Conservation (phyloP, 768 basidiomycete genomes). For the Leccinellum rugosiceps region DNA sequence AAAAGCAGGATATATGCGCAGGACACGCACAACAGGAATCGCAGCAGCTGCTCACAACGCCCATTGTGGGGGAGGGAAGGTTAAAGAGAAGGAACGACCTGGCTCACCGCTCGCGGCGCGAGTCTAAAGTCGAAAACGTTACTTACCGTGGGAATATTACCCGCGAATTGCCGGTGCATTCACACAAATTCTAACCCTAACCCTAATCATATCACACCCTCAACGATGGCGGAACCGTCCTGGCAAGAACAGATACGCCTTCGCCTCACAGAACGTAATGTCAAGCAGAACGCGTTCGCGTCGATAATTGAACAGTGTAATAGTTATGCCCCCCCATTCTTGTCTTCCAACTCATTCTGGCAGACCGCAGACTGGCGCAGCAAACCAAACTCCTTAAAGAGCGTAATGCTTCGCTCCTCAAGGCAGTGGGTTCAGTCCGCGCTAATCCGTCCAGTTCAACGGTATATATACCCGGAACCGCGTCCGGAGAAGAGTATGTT, state of each 20-base stretch:
- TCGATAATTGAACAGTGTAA: conserved; percentile 91
- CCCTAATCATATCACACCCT: conserved; percentile 10
- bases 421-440: conserved; percentile 76
- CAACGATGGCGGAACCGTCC: conserved; percentile 73
- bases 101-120: conserved; percentile 9
- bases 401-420: conserved; percentile 83
- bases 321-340: conserved; percentile 23
- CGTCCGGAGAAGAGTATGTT: conserved; percentile 66
- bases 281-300: conserved; percentile 74
- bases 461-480: conserved; percentile 53
- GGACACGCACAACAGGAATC: conserved; percentile 70
- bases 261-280: conserved; percentile 80
- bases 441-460: conserved; percentile 59
- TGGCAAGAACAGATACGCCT: conserved; percentile 83
- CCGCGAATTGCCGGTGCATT: conserved; percentile 20
- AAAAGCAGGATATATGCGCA: conserved; percentile 6
- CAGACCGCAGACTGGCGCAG: conserved; percentile 89
- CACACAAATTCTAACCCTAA: conserved; percentile 22
- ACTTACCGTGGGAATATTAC: conserved; percentile 21
- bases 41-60: conserved; percentile 77
- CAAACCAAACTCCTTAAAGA: conserved; percentile 91
- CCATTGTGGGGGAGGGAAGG: conserved; percentile 44
- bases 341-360: conserved; percentile 13
- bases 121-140: conserved; percentile 16
- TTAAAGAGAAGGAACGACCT: not conserved